phyloP scores from a whole-genome alignment of 2,329 filamentous ascomycete genomes.

The Sporothrix variecibatus region DNA sequence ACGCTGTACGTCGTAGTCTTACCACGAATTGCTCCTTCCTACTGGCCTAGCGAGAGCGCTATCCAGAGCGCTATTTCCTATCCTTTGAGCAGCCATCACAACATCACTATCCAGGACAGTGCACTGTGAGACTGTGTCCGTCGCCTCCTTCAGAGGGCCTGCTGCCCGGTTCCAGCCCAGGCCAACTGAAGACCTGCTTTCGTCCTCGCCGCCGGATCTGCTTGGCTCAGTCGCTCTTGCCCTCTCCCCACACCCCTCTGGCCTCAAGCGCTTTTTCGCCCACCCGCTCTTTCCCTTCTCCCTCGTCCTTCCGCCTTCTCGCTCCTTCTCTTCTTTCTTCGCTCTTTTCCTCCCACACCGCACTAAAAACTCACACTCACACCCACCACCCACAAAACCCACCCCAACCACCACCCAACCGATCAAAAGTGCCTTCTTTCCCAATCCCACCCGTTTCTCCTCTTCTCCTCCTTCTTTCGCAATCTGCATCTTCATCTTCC shows the following conservation, averaged over 20 bases:
- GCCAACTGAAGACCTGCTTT: conserved; percentile 17
- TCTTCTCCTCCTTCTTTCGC: conserved; percentile 2
- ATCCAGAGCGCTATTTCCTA: neutral
- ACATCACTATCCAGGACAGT: neutral
- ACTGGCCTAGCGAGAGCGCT: neutral
- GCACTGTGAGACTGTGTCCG: neutral
- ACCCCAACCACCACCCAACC: conserved; percentile 19
- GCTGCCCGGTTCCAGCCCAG: conserved; percentile 16
- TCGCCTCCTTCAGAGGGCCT: neutral
- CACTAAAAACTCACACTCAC: conserved; percentile 18
- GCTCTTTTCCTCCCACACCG: conserved; percentile 18
- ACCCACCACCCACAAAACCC: neutral
- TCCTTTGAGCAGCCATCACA: no score
- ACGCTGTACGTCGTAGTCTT: neutral
- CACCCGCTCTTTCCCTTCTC: conserved; percentile 1
- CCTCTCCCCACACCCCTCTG: conserved; percentile 1
- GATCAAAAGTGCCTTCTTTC: conserved; percentile 25
- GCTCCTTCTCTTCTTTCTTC: conserved; percentile 13
- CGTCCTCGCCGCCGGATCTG: neutral
- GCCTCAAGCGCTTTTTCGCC: conserved; percentile 1
- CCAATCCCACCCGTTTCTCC: conserved; percentile 24
- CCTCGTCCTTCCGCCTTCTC: conserved; percentile 8
- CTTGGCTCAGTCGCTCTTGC: neutral
- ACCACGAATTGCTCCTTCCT: neutral
- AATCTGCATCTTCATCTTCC: conserved; percentile 19